Conservation (phyloP, 257 asterid species). For the Henckelia pumila region DNA sequence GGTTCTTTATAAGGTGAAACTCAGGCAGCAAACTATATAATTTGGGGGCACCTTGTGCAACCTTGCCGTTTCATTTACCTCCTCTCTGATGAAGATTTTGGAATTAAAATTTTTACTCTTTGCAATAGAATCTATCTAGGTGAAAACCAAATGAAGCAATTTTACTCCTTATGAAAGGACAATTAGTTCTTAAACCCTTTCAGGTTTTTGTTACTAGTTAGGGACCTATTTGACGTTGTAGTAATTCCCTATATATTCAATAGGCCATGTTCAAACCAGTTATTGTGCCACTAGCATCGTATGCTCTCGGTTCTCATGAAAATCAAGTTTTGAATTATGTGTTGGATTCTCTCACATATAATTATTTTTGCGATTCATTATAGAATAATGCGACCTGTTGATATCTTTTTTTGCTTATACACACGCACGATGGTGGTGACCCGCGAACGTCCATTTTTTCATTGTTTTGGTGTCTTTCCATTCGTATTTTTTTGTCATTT, state of each 20-base stretch:
- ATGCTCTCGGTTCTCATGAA: constrained; percentile 6
- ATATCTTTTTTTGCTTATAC: not conserved
- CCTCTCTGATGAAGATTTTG: constrained; percentile 17
- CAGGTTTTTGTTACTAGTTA: not conserved
- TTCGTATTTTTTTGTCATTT: constrained; percentile 11
- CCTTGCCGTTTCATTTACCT: constrained; percentile 17
- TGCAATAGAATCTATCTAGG: not conserved
- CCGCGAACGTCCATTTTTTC: constrained; percentile 19
- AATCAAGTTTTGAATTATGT: constrained; percentile 17
- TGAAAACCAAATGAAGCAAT: constrained; percentile 4
- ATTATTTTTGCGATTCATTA: not conserved
- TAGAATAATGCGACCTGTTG: constrained; percentile 7
- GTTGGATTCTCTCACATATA: constrained; percentile 3
- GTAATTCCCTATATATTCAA: constrained; percentile 10
- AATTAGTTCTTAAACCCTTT: not conserved
- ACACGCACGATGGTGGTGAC: not conserved
- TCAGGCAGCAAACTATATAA: not conserved
- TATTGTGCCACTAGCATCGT: constrained; percentile 4
- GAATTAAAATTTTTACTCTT: constrained; percentile 10
- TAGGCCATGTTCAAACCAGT: constrained; percentile 15
- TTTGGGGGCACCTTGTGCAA: constrained; percentile 10
- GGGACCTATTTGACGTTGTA: not conserved
- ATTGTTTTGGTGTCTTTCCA: constrained; percentile 12
- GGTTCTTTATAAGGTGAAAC: not conserved
- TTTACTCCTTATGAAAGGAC: not conserved